A percentile compares a stretch with the other conserved stretches of the same genome.
These are phyloP conservation scores for Saturnispora zaruensis DNA, from an alignment of 805 yeast species.

Conservation along the genomic window DNA sequence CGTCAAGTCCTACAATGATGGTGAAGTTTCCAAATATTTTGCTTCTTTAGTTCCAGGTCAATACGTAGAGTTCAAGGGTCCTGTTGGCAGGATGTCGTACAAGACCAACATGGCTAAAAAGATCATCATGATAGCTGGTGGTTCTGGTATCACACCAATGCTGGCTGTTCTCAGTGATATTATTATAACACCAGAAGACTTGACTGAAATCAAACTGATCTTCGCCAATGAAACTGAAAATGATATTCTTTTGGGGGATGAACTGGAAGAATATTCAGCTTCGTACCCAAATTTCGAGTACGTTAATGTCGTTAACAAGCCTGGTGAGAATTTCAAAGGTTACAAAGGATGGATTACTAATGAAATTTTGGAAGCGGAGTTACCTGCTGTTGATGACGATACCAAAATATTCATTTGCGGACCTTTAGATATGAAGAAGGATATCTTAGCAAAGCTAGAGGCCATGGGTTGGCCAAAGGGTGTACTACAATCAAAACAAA, in stretches of 20 bases:
- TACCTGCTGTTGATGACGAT: slow-evolving; percentile 43
- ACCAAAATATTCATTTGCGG: slow-evolving; percentile 66
- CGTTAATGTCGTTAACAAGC: slow-evolving; percentile 47
- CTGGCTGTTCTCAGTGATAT: slow-evolving; percentile 67
- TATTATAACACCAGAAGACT: slow-evolving; percentile 60
- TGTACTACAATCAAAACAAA: slow-evolving; percentile 23
- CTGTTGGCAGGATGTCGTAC: slow-evolving; percentile 66
- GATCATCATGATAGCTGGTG: slow-evolving; percentile 71
- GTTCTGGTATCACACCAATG: slow-evolving; percentile 86
- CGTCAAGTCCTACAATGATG: slow-evolving; percentile 68
- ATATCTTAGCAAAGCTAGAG: slow-evolving; percentile 40
- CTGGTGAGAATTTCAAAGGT: slow-evolving; percentile 50
- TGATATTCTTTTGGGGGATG: slow-evolving; percentile 64
- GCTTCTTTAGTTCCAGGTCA: slow-evolving; percentile 59
- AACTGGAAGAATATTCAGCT: slow-evolving; percentile 58
- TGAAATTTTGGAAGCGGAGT: slow-evolving; percentile 43
- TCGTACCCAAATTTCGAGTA: slow-evolving; percentile 57
- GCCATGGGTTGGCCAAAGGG: slow-evolving; percentile 54
- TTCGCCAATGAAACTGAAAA: slow-evolving; percentile 71
- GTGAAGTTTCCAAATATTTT: slow-evolving; percentile 58
- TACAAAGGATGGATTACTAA: slow-evolving; percentile 51
- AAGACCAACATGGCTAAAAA: slow-evolving; percentile 49
- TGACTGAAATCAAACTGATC: slow-evolving; percentile 51
- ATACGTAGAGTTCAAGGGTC: slow-evolving; percentile 65
- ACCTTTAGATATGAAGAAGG: slow-evolving; percentile 58